These are phyloP conservation scores for Pseudoturritis turrita DNA, from an alignment of 345 rosid species.

Conservation along the genomic window DNA sequence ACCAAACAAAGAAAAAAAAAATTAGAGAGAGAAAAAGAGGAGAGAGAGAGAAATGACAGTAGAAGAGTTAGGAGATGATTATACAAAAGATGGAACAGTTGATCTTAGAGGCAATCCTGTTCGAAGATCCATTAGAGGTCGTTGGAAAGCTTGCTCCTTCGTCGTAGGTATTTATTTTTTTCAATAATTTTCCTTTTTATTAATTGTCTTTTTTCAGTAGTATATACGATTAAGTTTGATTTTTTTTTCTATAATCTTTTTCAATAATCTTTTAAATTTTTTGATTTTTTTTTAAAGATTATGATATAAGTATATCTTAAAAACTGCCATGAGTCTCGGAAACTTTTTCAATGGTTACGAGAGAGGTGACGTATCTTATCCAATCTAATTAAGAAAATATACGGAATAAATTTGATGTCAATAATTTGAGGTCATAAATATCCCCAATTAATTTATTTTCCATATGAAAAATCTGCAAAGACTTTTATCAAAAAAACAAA, in stretches of 20 bases:
- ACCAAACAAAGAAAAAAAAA: background rate
- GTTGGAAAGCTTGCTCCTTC: constrained; percentile 85
- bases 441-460: background rate
- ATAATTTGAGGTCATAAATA: background rate
- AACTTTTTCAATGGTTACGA: constrained; percentile 22
- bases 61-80: constrained; percentile 52
- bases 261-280: background rate
- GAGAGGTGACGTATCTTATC: constrained; percentile 23
- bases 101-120: constrained; percentile 82
- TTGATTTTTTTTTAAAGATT: background rate
- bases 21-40: background rate
- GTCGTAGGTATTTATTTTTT: constrained; percentile 54
- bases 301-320: background rate
- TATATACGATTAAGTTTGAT: background rate
- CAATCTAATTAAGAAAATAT: background rate
- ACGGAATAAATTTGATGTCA: background rate
- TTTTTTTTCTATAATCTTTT: too few species aligned
- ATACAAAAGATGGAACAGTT: constrained; percentile 89
- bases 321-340: constrained; percentile 6
- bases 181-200: background rate
- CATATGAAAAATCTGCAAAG: background rate
- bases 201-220: background rate
- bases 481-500: too few species aligned
- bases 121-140: constrained; percentile 70
- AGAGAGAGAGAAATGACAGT: constrained; percentile 10